Percentiles rank a stretch among this genome's conserved stretches.
Conservation (phyloP, 192 early-diverging fungal genomes). For the Umbelopsis sp. region DNA sequence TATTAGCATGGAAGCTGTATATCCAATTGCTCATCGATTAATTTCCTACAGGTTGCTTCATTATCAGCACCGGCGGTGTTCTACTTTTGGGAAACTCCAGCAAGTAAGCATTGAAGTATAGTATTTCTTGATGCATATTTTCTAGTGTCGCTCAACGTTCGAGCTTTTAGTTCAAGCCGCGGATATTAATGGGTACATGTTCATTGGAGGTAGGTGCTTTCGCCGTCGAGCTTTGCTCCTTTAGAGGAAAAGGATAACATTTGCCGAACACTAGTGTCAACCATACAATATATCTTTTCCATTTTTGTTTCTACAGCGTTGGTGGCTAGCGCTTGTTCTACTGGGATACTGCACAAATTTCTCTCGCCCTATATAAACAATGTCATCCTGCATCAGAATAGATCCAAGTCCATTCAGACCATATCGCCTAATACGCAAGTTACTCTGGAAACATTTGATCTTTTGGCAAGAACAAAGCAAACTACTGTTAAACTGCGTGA, state of each 20-base stretch:
- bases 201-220: constrained; percentile 33
- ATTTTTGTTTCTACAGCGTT: constrained; percentile 29
- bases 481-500: constrained; percentile 31
- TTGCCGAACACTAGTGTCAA: constrained; percentile 25
- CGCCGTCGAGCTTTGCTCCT: neutral
- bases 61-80: constrained; percentile 29
- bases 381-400: constrained; percentile 27
- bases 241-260: neutral
- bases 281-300: constrained; percentile 30
- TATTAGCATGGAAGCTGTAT: neutral
- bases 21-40: neutral
- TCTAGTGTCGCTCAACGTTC: too few relatives aligned
- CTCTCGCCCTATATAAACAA: constrained; percentile 37
- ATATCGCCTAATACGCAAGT: constrained; percentile 36
- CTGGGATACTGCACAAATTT: constrained; percentile 33
- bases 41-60: constrained; percentile 25
- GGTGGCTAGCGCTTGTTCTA: constrained; percentile 34
- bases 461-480: constrained; percentile 19
- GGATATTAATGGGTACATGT: constrained; percentile 33
- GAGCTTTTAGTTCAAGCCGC: constrained; percentile 32
- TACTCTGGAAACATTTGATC: constrained; percentile 33
- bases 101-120: constrained; percentile 18
- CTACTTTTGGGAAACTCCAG: constrained; percentile 40
- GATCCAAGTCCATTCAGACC: neutral
- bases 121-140: neutral